These are phyloP conservation scores for Hibiscus mutabilis DNA, from an alignment of 345 rosid species.

Conservation along the genomic window DNA sequence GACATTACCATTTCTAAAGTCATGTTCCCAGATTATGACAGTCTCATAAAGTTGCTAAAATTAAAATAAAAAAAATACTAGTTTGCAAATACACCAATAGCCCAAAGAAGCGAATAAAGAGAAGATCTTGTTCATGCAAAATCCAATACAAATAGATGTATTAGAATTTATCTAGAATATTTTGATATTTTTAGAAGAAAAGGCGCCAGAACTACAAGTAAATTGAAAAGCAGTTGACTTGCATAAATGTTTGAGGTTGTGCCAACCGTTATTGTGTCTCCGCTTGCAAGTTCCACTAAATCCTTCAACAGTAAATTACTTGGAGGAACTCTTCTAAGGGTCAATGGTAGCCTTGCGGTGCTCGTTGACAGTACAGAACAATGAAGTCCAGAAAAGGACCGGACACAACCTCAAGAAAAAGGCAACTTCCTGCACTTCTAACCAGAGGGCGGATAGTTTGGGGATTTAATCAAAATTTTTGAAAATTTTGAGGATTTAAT, in stretches of 20 bases:
- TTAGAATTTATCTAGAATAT: neutral
- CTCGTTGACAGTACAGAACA: slow-evolving; percentile 49
- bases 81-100: neutral
- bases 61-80: neutral
- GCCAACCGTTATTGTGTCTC: slow-evolving; percentile 78
- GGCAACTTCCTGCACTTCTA: slow-evolving; percentile 94
- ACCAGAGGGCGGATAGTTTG: slow-evolving; percentile 14
- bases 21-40: neutral
- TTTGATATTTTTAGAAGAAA: neutral
- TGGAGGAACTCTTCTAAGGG: slow-evolving; percentile 81
- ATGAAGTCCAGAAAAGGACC: slow-evolving; percentile 70
- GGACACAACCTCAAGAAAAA: slow-evolving; percentile 74
- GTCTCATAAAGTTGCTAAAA: neutral
- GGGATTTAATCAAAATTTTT: too few relatives aligned
- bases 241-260: slow-evolving; percentile 69
- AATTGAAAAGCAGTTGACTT: slow-evolving; percentile 27
- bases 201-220: neutral
- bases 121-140: neutral
- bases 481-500: too few relatives aligned
- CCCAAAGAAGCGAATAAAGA: neutral
- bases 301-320: slow-evolving; percentile 67
- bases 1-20: neutral
- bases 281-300: slow-evolving; percentile 63
- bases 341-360: slow-evolving; percentile 69
- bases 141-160: neutral